Evolutionary conservation across 441 rosid genomes (phyloP).

Genomic region (Euphorbia celastroides): DNA sequence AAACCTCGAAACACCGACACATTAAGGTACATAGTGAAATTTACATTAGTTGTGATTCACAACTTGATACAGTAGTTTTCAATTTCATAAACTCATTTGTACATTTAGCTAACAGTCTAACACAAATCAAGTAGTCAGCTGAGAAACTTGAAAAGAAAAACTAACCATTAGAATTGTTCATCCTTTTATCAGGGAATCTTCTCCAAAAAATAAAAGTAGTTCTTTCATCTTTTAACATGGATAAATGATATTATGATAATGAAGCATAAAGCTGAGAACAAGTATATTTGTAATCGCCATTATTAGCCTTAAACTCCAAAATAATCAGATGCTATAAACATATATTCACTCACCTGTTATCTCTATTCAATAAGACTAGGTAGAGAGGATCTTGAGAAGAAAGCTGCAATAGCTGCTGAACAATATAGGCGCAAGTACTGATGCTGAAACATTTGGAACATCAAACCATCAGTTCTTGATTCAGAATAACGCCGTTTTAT

Average conservation of each 20-base stretch:
- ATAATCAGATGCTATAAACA: background rate
- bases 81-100: no score
- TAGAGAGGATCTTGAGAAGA: slow-evolving; percentile 60
- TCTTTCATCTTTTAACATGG: background rate
- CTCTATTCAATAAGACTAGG: slow-evolving; percentile 44
- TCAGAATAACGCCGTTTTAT: background rate
- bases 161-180: no score
- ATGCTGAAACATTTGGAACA: slow-evolving; percentile 38
- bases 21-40: no score
- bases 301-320: background rate
- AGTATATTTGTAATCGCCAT: no score
- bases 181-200: no score
- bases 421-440: slow-evolving; percentile 53
- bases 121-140: background rate
- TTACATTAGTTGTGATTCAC: no score
- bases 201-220: background rate
- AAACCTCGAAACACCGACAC: no score
- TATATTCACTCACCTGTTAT: slow-evolving; percentile 43
- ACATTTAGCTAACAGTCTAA: no score
- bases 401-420: slow-evolving; percentile 51
- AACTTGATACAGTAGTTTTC: no score
- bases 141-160: no score
- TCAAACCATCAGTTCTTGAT: background rate
- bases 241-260: no score
- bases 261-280: no score